phyloP scores from a whole-genome alignment of 2,329 filamentous ascomycete species.

The Aspergillus clavatus region DNA sequence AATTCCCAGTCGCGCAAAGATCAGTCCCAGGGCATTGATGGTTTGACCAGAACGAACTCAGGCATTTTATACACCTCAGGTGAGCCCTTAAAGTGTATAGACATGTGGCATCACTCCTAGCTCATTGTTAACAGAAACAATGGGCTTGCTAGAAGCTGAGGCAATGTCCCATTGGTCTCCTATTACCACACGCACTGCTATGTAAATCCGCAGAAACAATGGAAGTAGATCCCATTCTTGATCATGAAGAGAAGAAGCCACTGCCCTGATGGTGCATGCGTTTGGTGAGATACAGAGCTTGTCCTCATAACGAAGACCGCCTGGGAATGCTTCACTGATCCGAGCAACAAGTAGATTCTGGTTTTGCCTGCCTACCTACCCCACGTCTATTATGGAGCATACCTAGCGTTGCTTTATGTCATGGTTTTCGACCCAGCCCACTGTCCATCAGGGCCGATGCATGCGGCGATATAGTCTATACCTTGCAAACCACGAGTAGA shows the following conservation, averaged over 20 bases:
- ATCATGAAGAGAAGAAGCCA: background rate
- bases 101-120: too few species aligned
- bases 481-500: too few species aligned
- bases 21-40: too few species aligned
- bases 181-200: too few species aligned
- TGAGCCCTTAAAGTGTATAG: too few species aligned
- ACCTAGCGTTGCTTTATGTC: background rate
- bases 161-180: too few species aligned
- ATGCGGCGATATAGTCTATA: background rate
- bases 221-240: background rate
- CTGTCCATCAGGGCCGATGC: background rate
- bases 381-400: background rate
- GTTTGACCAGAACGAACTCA: too few species aligned
- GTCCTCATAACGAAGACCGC: background rate
- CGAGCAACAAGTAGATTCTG: background rate
- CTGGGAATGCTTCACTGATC: background rate
- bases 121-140: too few species aligned
- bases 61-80: too few species aligned
- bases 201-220: background rate
- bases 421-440: too few species aligned
- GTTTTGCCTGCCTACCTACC: background rate
- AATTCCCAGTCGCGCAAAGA: too few species aligned
- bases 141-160: too few species aligned
- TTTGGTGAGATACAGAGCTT: background rate
- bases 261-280: background rate